These are phyloP conservation scores for Drechmeria coniospora DNA, from an alignment of 2,329 filamentous ascomycete genomes.

Conservation along the genomic window DNA sequence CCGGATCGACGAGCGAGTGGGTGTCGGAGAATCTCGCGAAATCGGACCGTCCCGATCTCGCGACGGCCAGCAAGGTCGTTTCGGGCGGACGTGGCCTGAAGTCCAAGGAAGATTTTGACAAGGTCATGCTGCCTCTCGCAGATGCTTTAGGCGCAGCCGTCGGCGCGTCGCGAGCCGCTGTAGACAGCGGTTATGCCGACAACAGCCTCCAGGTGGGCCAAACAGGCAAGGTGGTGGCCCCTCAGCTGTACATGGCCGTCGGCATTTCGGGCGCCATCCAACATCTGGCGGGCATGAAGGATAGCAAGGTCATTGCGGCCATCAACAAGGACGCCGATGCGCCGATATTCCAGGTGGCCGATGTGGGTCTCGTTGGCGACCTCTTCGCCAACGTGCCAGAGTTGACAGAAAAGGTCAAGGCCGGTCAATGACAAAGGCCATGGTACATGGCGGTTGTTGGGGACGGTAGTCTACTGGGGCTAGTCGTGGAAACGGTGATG, in stretches of 20 bases:
- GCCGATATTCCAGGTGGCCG: slow-evolving; percentile 95
- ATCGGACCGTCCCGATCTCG: slow-evolving; percentile 85
- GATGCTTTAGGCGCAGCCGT: slow-evolving; percentile 91
- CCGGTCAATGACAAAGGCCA: slow-evolving; percentile 9
- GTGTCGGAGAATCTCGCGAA: slow-evolving; percentile 84
- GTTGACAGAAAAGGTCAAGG: slow-evolving; percentile 87
- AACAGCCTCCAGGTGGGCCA: slow-evolving; percentile 97
- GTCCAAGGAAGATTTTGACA: slow-evolving; percentile 96
- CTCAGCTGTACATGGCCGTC: slow-evolving; percentile 85
- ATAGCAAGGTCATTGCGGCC: slow-evolving; percentile 96
- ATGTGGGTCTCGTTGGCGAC: slow-evolving; percentile 90
- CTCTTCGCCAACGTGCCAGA: slow-evolving; percentile 92
- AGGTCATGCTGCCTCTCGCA: slow-evolving; percentile 78
- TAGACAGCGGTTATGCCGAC: slow-evolving; percentile 94
- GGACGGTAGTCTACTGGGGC: too few relatives aligned
- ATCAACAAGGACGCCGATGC: slow-evolving; percentile 98
- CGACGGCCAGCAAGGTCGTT: slow-evolving; percentile 77
- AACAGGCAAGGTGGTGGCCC: slow-evolving; percentile 96
- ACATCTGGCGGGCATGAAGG: slow-evolving; percentile 98
- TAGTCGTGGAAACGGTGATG: too few relatives aligned
- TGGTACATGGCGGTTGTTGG: neutral
- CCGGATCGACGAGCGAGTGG: slow-evolving; percentile 64
- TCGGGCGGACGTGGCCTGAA: slow-evolving; percentile 90
- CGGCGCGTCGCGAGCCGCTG: slow-evolving; percentile 83
- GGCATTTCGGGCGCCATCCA: slow-evolving; percentile 97